Percentiles rank a stretch among this genome's conserved stretches.
phyloP scores from a whole-genome alignment of 345 rosid genomes.

The Jatropha curcas region DNA sequence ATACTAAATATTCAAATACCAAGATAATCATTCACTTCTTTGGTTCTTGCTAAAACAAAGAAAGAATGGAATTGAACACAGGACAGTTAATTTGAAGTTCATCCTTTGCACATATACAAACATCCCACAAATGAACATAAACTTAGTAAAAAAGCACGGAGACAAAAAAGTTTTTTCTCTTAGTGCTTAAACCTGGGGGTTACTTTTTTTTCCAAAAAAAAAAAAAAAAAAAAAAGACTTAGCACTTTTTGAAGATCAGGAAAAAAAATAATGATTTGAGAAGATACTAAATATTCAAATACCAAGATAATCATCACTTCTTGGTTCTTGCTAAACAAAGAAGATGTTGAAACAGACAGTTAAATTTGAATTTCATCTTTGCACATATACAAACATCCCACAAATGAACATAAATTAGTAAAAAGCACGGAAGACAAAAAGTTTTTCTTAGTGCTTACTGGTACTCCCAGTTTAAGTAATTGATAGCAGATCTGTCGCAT shows the following conservation, averaged over 20 bases:
- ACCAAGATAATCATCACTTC: neutral
- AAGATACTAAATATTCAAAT: no score
- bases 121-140: neutral
- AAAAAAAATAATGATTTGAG: no score
- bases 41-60: neutral
- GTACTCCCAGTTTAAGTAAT: constrained; percentile 54
- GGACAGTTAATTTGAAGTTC: neutral
- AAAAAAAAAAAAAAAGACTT: no score
- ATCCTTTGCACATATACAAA: neutral
- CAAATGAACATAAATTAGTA: neutral
- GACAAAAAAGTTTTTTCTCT: neutral
- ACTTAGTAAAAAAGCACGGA: neutral
- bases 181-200: no score
- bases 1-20: neutral
- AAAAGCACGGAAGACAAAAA: neutral
- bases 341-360: neutral
- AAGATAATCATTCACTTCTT: neutral
- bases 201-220: no score
- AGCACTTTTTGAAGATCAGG: no score
- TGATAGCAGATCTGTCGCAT: constrained; percentile 63
- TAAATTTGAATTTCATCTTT: neutral
- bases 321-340: neutral
- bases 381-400: neutral
- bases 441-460: constrained; percentile 36
- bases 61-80: neutral